These are phyloP conservation scores for Sclerotinia borealis DNA, from an alignment of 2,329 filamentous ascomycete species.

Conservation along the genomic window DNA sequence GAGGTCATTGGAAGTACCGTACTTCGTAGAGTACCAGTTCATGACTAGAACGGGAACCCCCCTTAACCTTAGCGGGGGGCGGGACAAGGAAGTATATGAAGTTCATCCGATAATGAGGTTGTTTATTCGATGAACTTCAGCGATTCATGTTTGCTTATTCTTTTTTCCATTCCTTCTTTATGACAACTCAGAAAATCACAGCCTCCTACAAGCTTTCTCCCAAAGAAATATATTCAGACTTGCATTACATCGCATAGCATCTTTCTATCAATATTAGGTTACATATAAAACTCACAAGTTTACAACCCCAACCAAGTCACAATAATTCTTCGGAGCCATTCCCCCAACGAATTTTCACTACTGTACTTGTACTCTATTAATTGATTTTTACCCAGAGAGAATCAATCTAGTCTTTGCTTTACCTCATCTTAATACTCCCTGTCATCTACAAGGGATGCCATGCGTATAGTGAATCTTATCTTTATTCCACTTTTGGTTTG, in stretches of 20 bases:
- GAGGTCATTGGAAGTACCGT: not conserved
- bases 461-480: not conserved
- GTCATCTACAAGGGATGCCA: not conserved
- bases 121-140: not conserved
- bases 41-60: too few relatives aligned
- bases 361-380: too few relatives aligned
- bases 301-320: not conserved
- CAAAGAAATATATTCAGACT: not conserved
- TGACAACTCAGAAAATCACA: not conserved
- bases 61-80: not conserved
- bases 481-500: not conserved
- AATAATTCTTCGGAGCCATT: not conserved
- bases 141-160: not conserved
- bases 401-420: too few relatives aligned
- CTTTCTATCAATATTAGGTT: not conserved
- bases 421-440: slow-evolving; percentile 4
- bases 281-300: not conserved
- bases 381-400: too few relatives aligned
- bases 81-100: too few relatives aligned
- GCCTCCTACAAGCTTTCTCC: not conserved
- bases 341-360: not conserved
- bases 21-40: too few relatives aligned
- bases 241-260: not conserved
- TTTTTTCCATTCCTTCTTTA: not conserved
- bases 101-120: too few relatives aligned